Base-by-base conservation (phyloP, 805 yeast genomes). In the Yarrowia sp. region DNA sequence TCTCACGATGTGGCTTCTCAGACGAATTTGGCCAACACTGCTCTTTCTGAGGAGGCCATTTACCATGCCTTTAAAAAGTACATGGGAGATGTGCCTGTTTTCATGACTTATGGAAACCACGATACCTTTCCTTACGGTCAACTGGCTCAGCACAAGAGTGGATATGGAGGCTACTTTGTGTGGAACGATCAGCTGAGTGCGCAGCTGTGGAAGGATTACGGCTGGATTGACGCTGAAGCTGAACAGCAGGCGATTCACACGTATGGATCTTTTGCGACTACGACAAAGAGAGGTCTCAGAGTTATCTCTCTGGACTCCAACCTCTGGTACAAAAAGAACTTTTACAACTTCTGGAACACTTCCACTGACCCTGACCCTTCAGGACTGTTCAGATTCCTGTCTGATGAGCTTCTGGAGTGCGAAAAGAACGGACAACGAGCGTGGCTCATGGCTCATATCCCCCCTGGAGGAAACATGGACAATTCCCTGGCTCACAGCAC, bases 111-210 rank as follows among this genome's bases (percentile, higher is more conserved):
- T 73, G 92, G 92, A 32, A 88, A 87, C 75, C 91, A 89, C 77
- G 92, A 89, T 73, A 85, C 87, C 32, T 89, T 83, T 80, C 92
- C 93, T 16, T 86, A 87, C 73, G 89, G 88, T 41, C 91, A 88
- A 74, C 76, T 87, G 70, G 89, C 91, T 1, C 89, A 87, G 69
- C 74, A 78, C 38, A 74, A 75, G 49, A 81, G 84, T 22, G 84
- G 85, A 9, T 84, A 79, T 68, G 74, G 77, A 1, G 77, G 80
- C 66, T 71, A 80, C 72, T 82, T 82, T 69, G 75, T 78, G 19
- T 84, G 83, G 82, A 84, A 85, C 71, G 76, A 79, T 2, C 84
- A 84, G 14, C 75, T 84, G 67, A 78, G 83, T 81, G 81, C 84
- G 43, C 82, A 82, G 38, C 68, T 85, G 67, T 84, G 86, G 86